phyloP scores from a whole-genome alignment of 2,329 filamentous ascomycete genomes.

The Stachybotrys echinatus region DNA sequence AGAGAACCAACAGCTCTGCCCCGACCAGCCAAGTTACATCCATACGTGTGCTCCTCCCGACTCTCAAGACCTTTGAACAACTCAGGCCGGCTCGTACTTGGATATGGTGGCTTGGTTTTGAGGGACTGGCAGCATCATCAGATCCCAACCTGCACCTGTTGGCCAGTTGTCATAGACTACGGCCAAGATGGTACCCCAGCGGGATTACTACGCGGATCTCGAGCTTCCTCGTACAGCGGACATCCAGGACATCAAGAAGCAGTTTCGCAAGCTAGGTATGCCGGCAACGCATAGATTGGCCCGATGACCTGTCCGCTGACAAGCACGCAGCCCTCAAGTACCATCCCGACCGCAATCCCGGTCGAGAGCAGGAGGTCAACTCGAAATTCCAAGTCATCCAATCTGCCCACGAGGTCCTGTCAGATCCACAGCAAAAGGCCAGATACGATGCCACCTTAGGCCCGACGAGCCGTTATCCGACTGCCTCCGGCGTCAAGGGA shows the following conservation, averaged over 20 bases:
- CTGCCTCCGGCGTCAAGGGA: conserved; percentile 49
- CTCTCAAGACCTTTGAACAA: not conserved
- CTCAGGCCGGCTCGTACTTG: conserved; percentile 8
- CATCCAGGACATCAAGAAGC: conserved; percentile 73
- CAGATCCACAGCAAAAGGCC: conserved; percentile 42
- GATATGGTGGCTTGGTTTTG: conserved; percentile 14
- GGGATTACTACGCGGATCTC: conserved; percentile 83
- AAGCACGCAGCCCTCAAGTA: conserved; percentile 67
- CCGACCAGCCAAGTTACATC: too few species aligned
- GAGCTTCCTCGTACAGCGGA: conserved; percentile 65
- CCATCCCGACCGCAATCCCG: conserved; percentile 85
- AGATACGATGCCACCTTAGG: conserved; percentile 47
- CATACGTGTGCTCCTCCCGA: not conserved
- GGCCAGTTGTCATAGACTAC: too few species aligned
- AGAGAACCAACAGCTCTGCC: too few species aligned
- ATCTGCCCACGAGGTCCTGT: conserved; percentile 72
- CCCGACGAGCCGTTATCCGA: conserved; percentile 32
- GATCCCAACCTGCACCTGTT: conserved; percentile 6
- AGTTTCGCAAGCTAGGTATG: conserved; percentile 76
- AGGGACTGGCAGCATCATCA: not conserved
- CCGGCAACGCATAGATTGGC: not conserved
- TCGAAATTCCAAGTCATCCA: conserved; percentile 83
- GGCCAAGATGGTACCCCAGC: conserved; percentile 34
- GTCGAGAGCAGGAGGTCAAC: conserved; percentile 72
- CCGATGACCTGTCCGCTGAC: not conserved